Conservation (phyloP, 2,329 filamentous ascomycete species). For the Aspergillus sp. region DNA sequence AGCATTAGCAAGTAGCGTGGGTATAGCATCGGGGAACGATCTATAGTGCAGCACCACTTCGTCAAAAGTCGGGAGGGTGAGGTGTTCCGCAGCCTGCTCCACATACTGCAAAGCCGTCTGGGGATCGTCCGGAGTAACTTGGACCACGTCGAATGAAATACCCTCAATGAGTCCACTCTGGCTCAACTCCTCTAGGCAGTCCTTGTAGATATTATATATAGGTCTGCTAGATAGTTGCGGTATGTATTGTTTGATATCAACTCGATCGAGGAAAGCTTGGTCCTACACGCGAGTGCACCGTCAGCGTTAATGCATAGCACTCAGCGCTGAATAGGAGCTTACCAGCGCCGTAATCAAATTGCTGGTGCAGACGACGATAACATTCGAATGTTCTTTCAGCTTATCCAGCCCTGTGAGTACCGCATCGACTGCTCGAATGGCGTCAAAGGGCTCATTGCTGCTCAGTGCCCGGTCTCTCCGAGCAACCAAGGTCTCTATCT, state of each 20-base stretch:
- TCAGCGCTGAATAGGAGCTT: constrained; percentile 9
- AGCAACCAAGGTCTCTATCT: constrained; percentile 53
- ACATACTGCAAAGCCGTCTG: constrained; percentile 33
- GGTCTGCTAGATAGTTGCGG: constrained; percentile 42
- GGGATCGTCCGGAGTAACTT: constrained; percentile 26
- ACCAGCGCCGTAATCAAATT: constrained; percentile 50
- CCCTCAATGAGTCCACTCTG: constrained; percentile 39
- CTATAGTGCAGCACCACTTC: constrained; percentile 35
- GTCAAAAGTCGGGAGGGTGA: constrained; percentile 29
- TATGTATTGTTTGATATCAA: constrained; percentile 51
- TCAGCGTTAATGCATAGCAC: neutral
- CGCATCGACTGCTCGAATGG: constrained; percentile 53
- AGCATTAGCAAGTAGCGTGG: constrained; percentile 32
- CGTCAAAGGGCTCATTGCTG: constrained; percentile 50
- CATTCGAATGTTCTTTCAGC: constrained; percentile 45
- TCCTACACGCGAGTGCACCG: constrained; percentile 31
- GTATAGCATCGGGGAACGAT: constrained; percentile 29
- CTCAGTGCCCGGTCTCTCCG: constrained; percentile 43
- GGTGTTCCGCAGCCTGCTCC: constrained; percentile 21
- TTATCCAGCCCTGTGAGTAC: constrained; percentile 53
- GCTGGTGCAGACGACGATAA: constrained; percentile 54
- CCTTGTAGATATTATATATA: constrained; percentile 52
- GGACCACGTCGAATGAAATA: constrained; percentile 29
- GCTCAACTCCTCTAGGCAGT: constrained; percentile 50
- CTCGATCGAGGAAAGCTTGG: constrained; percentile 52